Evolutionary conservation across 331 rosid species (phyloP).

Genomic region (Spiraea crenata): DNA sequence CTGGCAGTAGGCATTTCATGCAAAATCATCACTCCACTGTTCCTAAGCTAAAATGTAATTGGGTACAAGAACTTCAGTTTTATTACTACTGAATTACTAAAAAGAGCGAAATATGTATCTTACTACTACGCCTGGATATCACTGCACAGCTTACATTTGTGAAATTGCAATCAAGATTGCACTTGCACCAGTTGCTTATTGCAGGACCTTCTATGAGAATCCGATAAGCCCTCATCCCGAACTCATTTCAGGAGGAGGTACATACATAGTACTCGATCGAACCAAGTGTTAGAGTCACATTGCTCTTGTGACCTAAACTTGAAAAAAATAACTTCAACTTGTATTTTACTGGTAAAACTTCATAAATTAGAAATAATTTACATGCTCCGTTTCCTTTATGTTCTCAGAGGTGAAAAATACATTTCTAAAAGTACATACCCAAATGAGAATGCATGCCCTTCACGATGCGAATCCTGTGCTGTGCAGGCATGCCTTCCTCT

Average conservation of each 20-base stretch:
- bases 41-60: background rate
- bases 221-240: background rate
- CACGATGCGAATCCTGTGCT: slow-evolving; percentile 37
- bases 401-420: background rate
- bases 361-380: slow-evolving; percentile 21
- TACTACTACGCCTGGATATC: background rate
- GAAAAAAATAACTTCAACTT: background rate
- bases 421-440: slow-evolving; percentile 18
- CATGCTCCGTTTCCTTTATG: slow-evolving; percentile 6
- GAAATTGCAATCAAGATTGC: background rate
- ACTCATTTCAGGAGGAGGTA: too few species aligned
- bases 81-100: background rate
- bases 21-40: too few species aligned
- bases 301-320: too few species aligned
- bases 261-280: too few species aligned
- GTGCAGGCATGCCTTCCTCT: slow-evolving; percentile 42
- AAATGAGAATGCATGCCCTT: slow-evolving; percentile 33
- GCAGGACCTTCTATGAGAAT: background rate
- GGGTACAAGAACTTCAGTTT: background rate
- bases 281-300: too few species aligned
- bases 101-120: background rate
- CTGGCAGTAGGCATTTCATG: slow-evolving; percentile 20
- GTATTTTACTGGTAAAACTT: slow-evolving; percentile 1
- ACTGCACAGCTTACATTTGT: background rate
- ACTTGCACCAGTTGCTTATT: background rate